Evolutionary conservation across 139 green algal species (phyloP).

Genomic region (Closterium sp.): DNA sequence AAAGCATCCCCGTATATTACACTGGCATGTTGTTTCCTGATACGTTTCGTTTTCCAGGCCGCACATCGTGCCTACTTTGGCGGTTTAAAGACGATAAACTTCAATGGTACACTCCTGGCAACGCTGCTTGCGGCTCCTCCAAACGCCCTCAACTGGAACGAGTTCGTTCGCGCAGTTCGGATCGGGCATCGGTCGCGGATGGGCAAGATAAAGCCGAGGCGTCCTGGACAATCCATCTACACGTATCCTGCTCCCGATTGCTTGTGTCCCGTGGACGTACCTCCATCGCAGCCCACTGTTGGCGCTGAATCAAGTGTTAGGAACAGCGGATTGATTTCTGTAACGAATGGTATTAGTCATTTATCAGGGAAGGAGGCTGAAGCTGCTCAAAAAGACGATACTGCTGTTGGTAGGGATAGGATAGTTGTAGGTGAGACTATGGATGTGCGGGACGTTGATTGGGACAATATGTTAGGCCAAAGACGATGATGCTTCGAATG

Average conservation of each 20-base stretch:
- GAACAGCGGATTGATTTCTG: background rate
- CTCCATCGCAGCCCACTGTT: background rate
- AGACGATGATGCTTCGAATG: no score
- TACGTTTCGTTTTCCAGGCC: conserved; percentile 25
- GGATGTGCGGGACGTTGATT: no score
- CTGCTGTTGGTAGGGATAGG: no score
- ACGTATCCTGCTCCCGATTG: conserved; percentile 42
- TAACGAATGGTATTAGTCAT: no score
- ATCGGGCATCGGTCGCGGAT: conserved; percentile 6
- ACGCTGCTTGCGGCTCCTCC: conserved; percentile 6
- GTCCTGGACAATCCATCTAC: conserved; percentile 36
- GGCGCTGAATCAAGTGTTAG: background rate
- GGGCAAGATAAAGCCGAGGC: conserved; percentile 12
- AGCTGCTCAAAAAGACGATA: no score
- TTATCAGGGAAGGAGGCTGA: no score
- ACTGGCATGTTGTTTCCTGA: background rate
- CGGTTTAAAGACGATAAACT: conserved; percentile 33
- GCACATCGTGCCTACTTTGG: conserved; percentile 26
- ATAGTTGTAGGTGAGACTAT: no score
- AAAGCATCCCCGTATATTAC: no score
- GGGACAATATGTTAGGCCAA: no score
- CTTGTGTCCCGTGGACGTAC: conserved; percentile 16
- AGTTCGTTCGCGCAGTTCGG: conserved; percentile 8
- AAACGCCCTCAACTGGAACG: conserved; percentile 6
- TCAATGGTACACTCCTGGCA: conserved; percentile 18